Conservation (phyloP, 2,329 filamentous ascomycete species). For the Cytospora piceicola region DNA sequence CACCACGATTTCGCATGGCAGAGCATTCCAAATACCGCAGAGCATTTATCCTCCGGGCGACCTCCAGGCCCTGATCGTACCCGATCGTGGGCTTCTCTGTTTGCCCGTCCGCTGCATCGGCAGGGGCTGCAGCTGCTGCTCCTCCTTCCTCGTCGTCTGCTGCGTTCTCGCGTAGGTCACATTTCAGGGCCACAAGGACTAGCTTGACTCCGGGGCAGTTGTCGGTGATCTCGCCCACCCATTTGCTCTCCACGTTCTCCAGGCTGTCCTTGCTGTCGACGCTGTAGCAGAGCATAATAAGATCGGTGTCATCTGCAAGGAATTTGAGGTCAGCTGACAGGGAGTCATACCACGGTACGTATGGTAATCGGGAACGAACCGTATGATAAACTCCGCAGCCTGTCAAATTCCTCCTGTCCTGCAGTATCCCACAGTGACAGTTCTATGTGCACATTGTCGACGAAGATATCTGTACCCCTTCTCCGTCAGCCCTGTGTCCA, state of each 20-base stretch:
- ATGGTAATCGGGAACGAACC: slow-evolving; percentile 50
- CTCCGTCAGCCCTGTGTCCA: slow-evolving; percentile 21
- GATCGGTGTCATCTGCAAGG: slow-evolving; percentile 76
- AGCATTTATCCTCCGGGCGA: slow-evolving; percentile 88
- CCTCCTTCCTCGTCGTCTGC: slow-evolving; percentile 69
- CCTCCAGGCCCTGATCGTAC: slow-evolving; percentile 89
- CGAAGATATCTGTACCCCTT: slow-evolving; percentile 79
- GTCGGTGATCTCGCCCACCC: slow-evolving; percentile 96
- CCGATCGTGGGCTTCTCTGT: slow-evolving; percentile 74
- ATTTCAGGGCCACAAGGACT: slow-evolving; percentile 94
- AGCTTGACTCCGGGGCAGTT: slow-evolving; percentile 96
- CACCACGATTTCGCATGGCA: slow-evolving; percentile 95
- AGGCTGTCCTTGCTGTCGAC: slow-evolving; percentile 95
- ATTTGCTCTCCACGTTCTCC: slow-evolving; percentile 98
- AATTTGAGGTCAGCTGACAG: slow-evolving; percentile 25
- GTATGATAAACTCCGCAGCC: slow-evolving; percentile 92
- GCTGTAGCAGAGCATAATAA: slow-evolving; percentile 98
- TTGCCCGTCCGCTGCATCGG: slow-evolving; percentile 41
- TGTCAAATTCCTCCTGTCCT: slow-evolving; percentile 98
- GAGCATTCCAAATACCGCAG: slow-evolving; percentile 97
- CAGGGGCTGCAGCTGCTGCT: slow-evolving; percentile 40
- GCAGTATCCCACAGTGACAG: slow-evolving; percentile 98
- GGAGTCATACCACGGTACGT: slow-evolving; percentile 2
- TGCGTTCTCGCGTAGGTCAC: slow-evolving; percentile 82
- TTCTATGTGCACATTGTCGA: slow-evolving; percentile 96